Conservation (phyloP, 2,329 filamentous ascomycete species). For the Xylariales sp. region DNA sequence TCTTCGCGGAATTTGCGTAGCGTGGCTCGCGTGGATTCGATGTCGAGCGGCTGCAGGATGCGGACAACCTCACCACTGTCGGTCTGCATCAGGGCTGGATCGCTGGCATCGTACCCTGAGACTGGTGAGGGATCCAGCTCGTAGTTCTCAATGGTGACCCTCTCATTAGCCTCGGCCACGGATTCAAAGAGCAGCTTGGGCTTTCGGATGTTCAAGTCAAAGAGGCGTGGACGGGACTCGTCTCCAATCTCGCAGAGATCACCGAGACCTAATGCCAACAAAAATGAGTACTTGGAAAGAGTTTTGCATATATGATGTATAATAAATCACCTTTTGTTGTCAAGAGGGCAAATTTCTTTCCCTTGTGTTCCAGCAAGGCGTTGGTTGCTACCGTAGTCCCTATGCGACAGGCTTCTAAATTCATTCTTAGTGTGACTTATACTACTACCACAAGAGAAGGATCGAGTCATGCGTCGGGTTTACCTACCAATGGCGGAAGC, state of each 20-base stretch:
- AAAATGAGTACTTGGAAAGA: conserved; percentile 63
- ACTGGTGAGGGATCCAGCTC: conserved; percentile 7
- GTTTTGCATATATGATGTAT: too few relatives aligned
- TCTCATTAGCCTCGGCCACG: conserved; percentile 1
- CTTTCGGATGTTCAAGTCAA: conserved; percentile 2
- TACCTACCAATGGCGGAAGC: too few relatives aligned
- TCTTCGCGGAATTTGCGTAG: not conserved
- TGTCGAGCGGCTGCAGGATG: conserved; percentile 21
- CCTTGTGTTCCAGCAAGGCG: conserved; percentile 23
- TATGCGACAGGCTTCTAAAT: conserved; percentile 13
- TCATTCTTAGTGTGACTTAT: too few relatives aligned
- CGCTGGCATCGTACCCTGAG: conserved; percentile 7
- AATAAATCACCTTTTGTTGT: conserved; percentile 72
- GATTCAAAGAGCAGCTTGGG: conserved; percentile 4
- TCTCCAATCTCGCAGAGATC: conserved; percentile 4
- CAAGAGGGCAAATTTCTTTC: conserved; percentile 52
- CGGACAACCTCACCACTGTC: conserved; percentile 4
- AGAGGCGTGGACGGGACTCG: conserved; percentile 2
- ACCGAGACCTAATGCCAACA: conserved; percentile 57
- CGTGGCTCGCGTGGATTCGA: not conserved
- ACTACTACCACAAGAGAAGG: too few relatives aligned
- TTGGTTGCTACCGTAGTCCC: conserved; percentile 63
- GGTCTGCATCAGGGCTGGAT: conserved; percentile 10
- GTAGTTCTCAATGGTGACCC: conserved; percentile 5
- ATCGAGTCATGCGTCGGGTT: too few relatives aligned